Evolutionary conservation across 768 basidiomycete species (phyloP), one percentile per base, ranked within the genome.

Genomic region (Russula olivacea): DNA sequence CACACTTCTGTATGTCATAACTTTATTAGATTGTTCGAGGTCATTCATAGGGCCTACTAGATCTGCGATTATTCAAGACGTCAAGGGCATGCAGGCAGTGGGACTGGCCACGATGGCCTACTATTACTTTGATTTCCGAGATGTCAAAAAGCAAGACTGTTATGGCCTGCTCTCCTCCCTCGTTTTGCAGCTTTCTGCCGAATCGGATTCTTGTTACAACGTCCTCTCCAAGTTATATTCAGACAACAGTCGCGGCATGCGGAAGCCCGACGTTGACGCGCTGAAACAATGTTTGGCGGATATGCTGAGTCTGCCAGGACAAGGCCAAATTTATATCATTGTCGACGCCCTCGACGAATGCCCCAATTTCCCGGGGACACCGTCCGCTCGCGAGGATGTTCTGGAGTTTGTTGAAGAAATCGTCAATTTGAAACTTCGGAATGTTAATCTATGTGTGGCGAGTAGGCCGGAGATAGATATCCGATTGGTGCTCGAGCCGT

Each of bases 111-210:
- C 41, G 17, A 43, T 60, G 51, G 61, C 34, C 5, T 61, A 61
- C 12, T 61, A 55, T 43, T 61, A 61, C 17, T 61, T 50, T 21
- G 59, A 61, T 23, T 61, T 54, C 43, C 25, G 59, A 4, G 59
- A 61, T 15, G 23, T 7, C 30, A 10, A 25, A 9, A 61, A 61
- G 17, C 59, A 61, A 30, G 19, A 61, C 14, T 41, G n/a, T 19
- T 41, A 43, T 11, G 59, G 59, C 12, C 23, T 61, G 0, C 28
- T 61, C 11, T 32, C 49, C 4, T 61, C 59, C 41, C 59, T 61
- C 51, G 15, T 52, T 21, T 38, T 17, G 5, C 59, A 61, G 10
- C 51, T 61, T 2, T 52, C 47, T 21, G 12, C 38, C 17, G 15
- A 52, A 32, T 61, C 59, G 11, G 32, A 61, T 28, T 9, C 59